Evolutionary conservation across 495 filamentous ascomycete species (phyloP).

Genomic region (Aspergillus coremiiformis): DNA sequence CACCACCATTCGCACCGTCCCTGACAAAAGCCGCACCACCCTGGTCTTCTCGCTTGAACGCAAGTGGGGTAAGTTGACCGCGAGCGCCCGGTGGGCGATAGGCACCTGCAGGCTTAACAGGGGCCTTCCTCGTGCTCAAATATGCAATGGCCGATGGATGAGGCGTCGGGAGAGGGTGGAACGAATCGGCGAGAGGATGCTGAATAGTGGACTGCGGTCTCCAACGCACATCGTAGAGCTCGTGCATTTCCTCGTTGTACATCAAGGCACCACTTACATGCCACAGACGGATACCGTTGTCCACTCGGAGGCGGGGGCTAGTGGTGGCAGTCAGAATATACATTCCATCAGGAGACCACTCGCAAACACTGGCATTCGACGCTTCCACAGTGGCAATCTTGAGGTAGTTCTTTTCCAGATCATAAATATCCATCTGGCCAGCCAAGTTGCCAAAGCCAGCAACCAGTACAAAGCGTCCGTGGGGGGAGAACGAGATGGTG

Average conservation of each 20-base stretch:
- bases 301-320: slow-evolving; percentile 85
- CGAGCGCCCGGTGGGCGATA: slow-evolving; percentile 96
- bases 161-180: slow-evolving; percentile 69
- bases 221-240: slow-evolving; percentile 91
- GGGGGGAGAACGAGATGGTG: slow-evolving; percentile 90
- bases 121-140: slow-evolving; percentile 77
- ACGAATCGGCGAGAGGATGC: slow-evolving; percentile 61
- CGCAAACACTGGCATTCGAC: slow-evolving; percentile 87
- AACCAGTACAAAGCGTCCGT: slow-evolving; percentile 84
- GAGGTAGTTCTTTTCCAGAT: slow-evolving; percentile 80
- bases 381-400: slow-evolving; percentile 94
- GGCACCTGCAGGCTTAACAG: slow-evolving; percentile 88
- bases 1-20: slow-evolving; percentile 61
- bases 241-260: slow-evolving; percentile 90
- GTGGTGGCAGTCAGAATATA: slow-evolving; percentile 95
- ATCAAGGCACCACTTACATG: slow-evolving; percentile 83
- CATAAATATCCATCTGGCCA: slow-evolving; percentile 95
- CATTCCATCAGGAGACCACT: slow-evolving; percentile 93
- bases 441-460: slow-evolving; percentile 96
- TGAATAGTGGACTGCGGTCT: slow-evolving; percentile 59
- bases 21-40: slow-evolving; percentile 83
- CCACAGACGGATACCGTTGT: slow-evolving; percentile 95
- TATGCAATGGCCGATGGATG: slow-evolving; percentile 80
- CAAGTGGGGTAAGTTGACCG: slow-evolving; percentile 77
- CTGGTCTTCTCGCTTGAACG: slow-evolving; percentile 97